Evolutionary conservation across 805 yeast genomes (phyloP), one percentile per base, ranked within the genome.

Genomic region (Soucietia sequanensis): DNA sequence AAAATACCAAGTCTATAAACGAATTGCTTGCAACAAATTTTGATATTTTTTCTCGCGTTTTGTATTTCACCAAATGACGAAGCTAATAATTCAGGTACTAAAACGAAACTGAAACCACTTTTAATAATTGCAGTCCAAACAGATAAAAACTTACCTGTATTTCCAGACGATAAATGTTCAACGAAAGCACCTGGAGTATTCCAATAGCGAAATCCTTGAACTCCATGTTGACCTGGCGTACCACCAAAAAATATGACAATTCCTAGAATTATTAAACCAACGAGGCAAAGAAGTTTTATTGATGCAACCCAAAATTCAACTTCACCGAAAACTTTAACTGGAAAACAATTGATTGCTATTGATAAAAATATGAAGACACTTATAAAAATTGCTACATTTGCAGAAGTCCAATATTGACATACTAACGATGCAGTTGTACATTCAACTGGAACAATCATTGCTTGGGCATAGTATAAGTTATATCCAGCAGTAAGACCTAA

Each of bases 11-110:
- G 55, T 66, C 76, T 53, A 64, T 72, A 78, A 36, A 81, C 67
- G 41, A 78, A 77, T 47, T 45, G 46, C 15, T 29, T 18, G 23
- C 24, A 19, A 21, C 24, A 19, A 12, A 5, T 31, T 37, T 52
- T 56, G 34, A 65, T 54, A 25, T 60, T 59, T 18, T 53, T 43
- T 30, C 70, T 49, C 19, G 72, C 69, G 25, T 56, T 54, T 14
- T 52, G 41, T 25, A 60, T 50, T 43, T 65, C 72, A 22, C 39
- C 61, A 50, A 82, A 86, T 0, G 95, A 93, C 13, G 89, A 80
- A 5, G 86, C 78, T 31, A 81, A 68, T 47, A 81, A 65, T 60
- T 81, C 87, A 12, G 85, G 85, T 17, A 81, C 60, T 31, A 78
- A 66, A 42, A 80, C 75, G 51, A 79, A 80, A 3, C 84, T 76